phyloP scores from a whole-genome alignment of 441 rosid species.

The Adansonia rubrostipa region DNA sequence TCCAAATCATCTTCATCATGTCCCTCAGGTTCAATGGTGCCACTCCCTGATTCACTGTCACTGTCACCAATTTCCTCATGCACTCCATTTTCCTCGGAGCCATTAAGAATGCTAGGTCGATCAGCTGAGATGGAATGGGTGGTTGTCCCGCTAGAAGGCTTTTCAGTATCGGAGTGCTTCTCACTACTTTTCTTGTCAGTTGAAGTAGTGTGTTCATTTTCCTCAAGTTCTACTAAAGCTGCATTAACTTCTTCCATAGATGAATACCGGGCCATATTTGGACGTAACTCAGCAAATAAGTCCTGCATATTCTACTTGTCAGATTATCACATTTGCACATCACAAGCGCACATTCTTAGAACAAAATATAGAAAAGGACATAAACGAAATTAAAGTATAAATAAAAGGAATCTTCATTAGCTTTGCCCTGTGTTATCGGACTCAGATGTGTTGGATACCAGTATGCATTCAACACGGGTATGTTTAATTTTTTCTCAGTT shows the following conservation, averaged over 20 bases:
- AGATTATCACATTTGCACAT: slow-evolving; percentile 23
- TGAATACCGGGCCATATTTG: slow-evolving; percentile 76
- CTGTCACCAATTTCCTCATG: slow-evolving; percentile 66
- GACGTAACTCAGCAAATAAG: slow-evolving; percentile 87
- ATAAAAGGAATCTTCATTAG: background rate
- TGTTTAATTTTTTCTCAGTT: no score
- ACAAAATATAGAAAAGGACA: background rate
- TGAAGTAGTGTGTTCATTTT: slow-evolving; percentile 63
- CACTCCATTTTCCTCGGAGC: slow-evolving; percentile 65
- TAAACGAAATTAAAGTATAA: background rate
- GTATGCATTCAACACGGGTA: no score
- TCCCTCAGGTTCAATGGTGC: slow-evolving; percentile 63
- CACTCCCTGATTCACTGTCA: slow-evolving; percentile 88
- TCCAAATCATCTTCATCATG: slow-evolving; percentile 83
- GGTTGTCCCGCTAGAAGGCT: slow-evolving; percentile 48
- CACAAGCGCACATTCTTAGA: background rate
- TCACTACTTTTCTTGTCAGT: slow-evolving; percentile 63
- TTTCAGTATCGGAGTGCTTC: slow-evolving; percentile 68
- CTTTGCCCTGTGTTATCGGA: background rate
- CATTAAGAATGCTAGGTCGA: slow-evolving; percentile 51
- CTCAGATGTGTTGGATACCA: no score
- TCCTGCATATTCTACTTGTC: slow-evolving; percentile 59
- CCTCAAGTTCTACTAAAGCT: slow-evolving; percentile 80
- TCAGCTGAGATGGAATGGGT: slow-evolving; percentile 51
- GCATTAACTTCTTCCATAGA: slow-evolving; percentile 86